Evolutionary conservation across 2,329 filamentous ascomycete genomes (phyloP).

Genomic region (Fusarium poae): DNA sequence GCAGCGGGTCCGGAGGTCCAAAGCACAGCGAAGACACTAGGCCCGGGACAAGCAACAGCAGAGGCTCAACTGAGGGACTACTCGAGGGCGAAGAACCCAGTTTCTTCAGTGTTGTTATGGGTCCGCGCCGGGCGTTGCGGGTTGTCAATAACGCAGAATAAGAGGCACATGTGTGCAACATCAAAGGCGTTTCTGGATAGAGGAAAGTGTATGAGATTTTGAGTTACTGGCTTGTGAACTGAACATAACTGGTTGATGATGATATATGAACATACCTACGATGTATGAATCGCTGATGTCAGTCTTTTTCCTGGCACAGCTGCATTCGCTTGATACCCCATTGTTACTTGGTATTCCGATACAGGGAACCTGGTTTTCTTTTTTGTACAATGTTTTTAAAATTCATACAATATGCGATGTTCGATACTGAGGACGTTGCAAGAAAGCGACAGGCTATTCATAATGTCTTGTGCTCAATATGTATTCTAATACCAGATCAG

Average conservation of each 20-base stretch:
- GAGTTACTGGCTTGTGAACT: slow-evolving; percentile 1
- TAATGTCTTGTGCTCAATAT: slow-evolving; percentile 27
- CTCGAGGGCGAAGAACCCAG: slow-evolving; percentile 74
- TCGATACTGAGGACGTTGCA: background rate
- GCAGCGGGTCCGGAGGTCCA: slow-evolving; percentile 39
- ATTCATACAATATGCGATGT: background rate
- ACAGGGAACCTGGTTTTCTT: background rate
- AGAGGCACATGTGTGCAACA: background rate
- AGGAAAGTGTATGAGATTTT: slow-evolving; percentile 10
- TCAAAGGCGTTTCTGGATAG: slow-evolving; percentile 4
- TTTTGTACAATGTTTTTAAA: slow-evolving; percentile 4
- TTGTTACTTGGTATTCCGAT: slow-evolving; percentile 9
- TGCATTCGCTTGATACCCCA: slow-evolving; percentile 47
- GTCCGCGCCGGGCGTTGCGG: slow-evolving; percentile 75
- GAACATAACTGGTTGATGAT: slow-evolving; percentile 16
- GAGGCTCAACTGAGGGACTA: slow-evolving; percentile 64
- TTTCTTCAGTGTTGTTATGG: slow-evolving; percentile 77
- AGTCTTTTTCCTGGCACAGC: slow-evolving; percentile 5
- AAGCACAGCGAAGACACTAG: slow-evolving; percentile 48
- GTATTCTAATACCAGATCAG: slow-evolving; percentile 8
- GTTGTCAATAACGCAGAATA: slow-evolving; percentile 70
- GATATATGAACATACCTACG: slow-evolving; percentile 30
- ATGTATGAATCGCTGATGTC: slow-evolving; percentile 22
- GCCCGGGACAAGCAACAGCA: slow-evolving; percentile 46
- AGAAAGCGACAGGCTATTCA: slow-evolving; percentile 17